Evolutionary conservation across 208 protist genomes (phyloP), one percentile per base, ranked within the genome.

Genomic region (Acanthamoeba polyphaga): DNA sequence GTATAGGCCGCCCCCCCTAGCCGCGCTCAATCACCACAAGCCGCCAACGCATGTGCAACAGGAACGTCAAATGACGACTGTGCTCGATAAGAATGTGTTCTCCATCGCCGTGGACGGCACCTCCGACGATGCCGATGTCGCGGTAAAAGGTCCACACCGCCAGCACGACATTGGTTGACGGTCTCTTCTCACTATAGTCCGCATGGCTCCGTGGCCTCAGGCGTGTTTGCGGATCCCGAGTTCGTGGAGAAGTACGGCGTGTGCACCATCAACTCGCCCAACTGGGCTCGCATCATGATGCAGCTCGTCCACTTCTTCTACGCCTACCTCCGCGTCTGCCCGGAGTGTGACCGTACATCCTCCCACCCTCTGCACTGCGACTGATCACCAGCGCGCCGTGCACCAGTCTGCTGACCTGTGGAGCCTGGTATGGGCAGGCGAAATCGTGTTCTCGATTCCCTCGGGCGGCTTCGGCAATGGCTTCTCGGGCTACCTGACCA

Each of bases 401-500:
- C 19, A 7, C 58, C 58, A 62, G 58, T 19, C 7, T 62, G 38
- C 5, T 43, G 60, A 43, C n/a, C 38, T 32, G 46, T 27, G 17
- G 1, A 58, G 34, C 38, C 66, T 70, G 32, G 43, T 91, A 29
- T 29, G 46, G 10, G 51, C 82, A 89, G 82, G 82, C 32, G 82
- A 89, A 29, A 43, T 99, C 24, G 98, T 98, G 87, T 97, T 99
- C 49, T 97, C 98, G 32, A 98, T 99, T 55, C 99, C 99, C n/a
- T 99, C 98, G 85, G 99, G 99, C 58, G 99, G 99, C 96, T 99
- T 99, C 96, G 99, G 99, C 29, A 99, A 99, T 97, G 98, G 99
- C 88, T 97, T 99, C 13, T 98, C 98, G 19, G 98, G 98, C 58
- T 99, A 98, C 96, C 97, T 99, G 38, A 99, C 99, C 43, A 98